Conservation (phyloP, 768 basidiomycete species). For the Russula griseocarnosa region DNA sequence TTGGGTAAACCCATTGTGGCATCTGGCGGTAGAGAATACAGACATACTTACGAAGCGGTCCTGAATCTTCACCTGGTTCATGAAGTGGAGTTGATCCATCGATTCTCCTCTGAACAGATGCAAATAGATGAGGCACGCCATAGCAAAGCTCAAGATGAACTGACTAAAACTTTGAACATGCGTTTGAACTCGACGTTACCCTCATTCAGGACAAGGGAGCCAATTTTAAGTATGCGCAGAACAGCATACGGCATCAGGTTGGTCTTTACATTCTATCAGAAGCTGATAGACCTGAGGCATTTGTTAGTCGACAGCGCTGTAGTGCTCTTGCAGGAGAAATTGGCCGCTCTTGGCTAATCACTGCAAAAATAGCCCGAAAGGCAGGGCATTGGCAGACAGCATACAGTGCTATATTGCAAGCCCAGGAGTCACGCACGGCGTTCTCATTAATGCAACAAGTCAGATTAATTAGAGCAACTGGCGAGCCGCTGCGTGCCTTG, state of each 20-base stretch:
- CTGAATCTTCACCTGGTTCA: conserved; percentile 81
- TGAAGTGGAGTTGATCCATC: conserved; percentile 71
- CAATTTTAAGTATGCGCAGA: conserved; percentile 83
- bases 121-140: conserved; percentile 33
- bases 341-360: conserved; percentile 84
- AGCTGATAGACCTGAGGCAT: not conserved
- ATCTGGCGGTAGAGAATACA: conserved; percentile 76
- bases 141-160: conserved; percentile 39
- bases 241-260: conserved; percentile 69
- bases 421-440: conserved; percentile 62
- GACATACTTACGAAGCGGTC: conserved; percentile 80
- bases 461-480: conserved; percentile 74
- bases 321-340: conserved; percentile 37
- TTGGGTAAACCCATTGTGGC: conserved; percentile 80
- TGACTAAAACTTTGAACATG: conserved; percentile 51
- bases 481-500: conserved; percentile 79
- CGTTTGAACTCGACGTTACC: conserved; percentile 79
- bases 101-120: conserved; percentile 42
- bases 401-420: conserved; percentile 92
- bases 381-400: conserved; percentile 95
- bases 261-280: conserved; percentile 27
- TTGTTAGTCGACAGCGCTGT: conserved; percentile 17
- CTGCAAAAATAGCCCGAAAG: conserved; percentile 94
- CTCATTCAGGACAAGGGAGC: conserved; percentile 83
- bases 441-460: conserved; percentile 89